Evolutionary conservation across 768 basidiomycete species (phyloP), one percentile per base, ranked within the genome.

Genomic region (Amylocystis lapponica): DNA sequence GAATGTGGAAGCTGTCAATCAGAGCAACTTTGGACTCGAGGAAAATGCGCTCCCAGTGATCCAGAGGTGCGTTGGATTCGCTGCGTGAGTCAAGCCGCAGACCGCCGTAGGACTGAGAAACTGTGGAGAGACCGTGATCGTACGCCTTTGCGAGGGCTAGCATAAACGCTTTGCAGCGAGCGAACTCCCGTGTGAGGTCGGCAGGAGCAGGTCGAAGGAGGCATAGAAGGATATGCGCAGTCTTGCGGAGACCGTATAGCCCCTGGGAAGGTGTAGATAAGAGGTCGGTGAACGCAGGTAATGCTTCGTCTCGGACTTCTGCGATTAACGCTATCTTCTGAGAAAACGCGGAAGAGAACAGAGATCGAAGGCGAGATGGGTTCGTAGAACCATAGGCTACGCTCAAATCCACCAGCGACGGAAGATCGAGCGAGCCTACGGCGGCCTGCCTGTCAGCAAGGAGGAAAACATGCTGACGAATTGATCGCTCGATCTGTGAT

Each of bases 21-120:
- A 88, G 63, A 17, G 78, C 75, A 7, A 84, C 79, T 63, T 89
- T 90, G 2, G 82, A 80, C 44, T 81, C 74, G 5, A 88, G 66
- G 76, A 83, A 85, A 35, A 84, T 69, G 12, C 66, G 67, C 49
- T 84, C 79, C 85, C 85, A 89, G 39, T 86, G 74, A 49, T 81
- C 78, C 13, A 69, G 60, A 57, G 43, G 50, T 17, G 41, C 36
- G 22, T 12, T 34, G 19, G 19, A 20, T 12, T 46, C 47, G 64
- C 46, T 19, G 60, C 41, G 20, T 38, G 23, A 57, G 41, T 21
- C 55, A 48, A 22, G 55, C 20, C 64, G 42, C 9, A 75, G 50
- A 11, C 82, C 81, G 0, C 86, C 83, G 42, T 87, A 84, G 0
- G 78, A 75, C 13, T 66, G 67, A 1, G 81, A 75, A 30, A 83